Evolutionary conservation across 164 flowering plant genomes (phyloP).

Genomic region (Magnolia officinalis): DNA sequence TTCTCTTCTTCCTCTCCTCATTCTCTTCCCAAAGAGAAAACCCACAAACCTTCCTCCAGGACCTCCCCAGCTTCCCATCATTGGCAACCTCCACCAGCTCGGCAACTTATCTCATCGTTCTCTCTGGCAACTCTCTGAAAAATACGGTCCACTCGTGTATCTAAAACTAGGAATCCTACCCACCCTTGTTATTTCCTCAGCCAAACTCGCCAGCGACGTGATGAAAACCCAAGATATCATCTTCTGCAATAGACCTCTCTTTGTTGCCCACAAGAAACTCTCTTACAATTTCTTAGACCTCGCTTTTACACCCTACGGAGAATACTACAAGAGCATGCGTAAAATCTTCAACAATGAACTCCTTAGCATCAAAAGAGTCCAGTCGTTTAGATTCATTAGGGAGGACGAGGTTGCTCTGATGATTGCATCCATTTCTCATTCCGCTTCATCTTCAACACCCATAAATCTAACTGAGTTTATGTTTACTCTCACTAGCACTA

Average conservation of each 20-base stretch:
- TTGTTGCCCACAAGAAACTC: background rate
- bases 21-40: background rate
- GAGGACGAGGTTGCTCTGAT: background rate
- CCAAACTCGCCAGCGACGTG: background rate
- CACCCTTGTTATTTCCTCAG: background rate
- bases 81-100: background rate
- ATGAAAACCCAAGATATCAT: conserved; percentile 2
- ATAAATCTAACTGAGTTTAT: conserved; percentile 21
- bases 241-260: background rate
- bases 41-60: background rate
- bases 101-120: conserved; percentile 6
- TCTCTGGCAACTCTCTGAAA: conserved; percentile 13
- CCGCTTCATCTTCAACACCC: background rate
- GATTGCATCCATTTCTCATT: background rate
- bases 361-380: background rate
- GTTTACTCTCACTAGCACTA: conserved; percentile 6
- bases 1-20: background rate
- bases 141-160: conserved; percentile 8
- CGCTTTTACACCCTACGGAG: background rate
- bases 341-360: background rate
- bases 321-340: background rate
- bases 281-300: background rate
- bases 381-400: background rate
- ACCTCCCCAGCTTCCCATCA: background rate
- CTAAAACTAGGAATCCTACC: background rate